Evolutionary conservation across 2,329 filamentous ascomycete genomes (phyloP), one percentile per base, ranked within the genome.

Genomic region (Bipolaris victoriae): DNA sequence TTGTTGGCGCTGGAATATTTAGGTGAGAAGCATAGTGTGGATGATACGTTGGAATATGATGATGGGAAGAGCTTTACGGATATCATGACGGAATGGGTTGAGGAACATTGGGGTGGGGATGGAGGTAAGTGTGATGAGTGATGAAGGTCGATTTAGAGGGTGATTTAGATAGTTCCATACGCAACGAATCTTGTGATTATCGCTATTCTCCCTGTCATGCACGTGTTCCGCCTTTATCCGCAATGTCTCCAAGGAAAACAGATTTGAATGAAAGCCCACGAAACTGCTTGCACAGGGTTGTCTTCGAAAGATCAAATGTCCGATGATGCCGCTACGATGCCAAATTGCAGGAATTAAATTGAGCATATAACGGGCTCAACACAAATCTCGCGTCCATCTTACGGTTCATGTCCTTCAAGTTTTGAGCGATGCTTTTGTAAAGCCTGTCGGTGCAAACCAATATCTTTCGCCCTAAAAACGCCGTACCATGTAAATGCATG

Each of bases 1-100:
- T 76, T 96, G 16, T 78, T 89, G 10, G 92, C 92, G 2, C 79
- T 97, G 60, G 86, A 88, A 58, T 87, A 83, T 64, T 72, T 84
- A 9, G 83, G 83, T 2, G 74, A 83, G 49, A 80, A 80, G 57
- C 79, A 83, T 63, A 76, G 78, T 39, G 74, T 79, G 18, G 72
- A 77, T 33, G 83, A 88, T 55, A 83, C 84, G 31, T 74, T 78
- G 36, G 71, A 75, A 15, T 87, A 83, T 61, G 80, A 85, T 68
- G 77, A 79, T 3, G 82, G 81, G 0, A 80, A 79, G 71, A 85
- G 78, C 15, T 76, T 89, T 64, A 87, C 84, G 13, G 79, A 81
- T 55, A 71, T 88, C 41, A 82, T 89, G 62, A 78, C 81, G n/a
- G 77, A 81, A 26, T 89, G 86, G 86, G 81, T 88, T 7, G 76